These are phyloP conservation scores for Pleurotus ostreatus DNA, from an alignment of 768 basidiomycete species.

Conservation along the genomic window DNA sequence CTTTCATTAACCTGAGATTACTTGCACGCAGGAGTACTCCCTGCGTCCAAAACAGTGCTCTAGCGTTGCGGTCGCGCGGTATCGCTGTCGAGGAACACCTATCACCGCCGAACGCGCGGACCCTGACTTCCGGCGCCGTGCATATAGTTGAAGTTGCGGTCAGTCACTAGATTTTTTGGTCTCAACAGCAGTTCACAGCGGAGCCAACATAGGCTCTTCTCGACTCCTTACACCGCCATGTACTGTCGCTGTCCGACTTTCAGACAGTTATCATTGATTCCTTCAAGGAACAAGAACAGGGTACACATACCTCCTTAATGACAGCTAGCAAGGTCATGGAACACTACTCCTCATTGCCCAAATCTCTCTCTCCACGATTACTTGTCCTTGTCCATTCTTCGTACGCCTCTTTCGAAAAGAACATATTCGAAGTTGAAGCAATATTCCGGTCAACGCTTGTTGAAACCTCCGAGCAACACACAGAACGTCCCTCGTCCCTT, in stretches of 20 bases:
- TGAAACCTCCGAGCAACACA: constrained; percentile 28
- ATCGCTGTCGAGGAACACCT: constrained; percentile 23
- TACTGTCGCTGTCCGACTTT: constrained; percentile 38
- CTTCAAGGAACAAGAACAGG: constrained; percentile 30
- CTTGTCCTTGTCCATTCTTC: constrained; percentile 32
- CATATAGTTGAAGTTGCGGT: constrained; percentile 39
- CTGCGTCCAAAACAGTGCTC: constrained; percentile 16
- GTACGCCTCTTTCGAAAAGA: constrained; percentile 25
- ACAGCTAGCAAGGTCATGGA: constrained; percentile 38
- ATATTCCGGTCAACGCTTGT: constrained; percentile 34
- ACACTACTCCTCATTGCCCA: constrained; percentile 9
- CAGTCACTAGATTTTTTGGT: constrained; percentile 16
- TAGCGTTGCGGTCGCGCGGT: constrained; percentile 15
- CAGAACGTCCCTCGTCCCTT: constrained; percentile 24
- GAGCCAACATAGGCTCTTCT: constrained; percentile 32
- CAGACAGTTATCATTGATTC: constrained; percentile 43
- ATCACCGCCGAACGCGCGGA: constrained; percentile 17
- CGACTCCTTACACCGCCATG: constrained; percentile 30
- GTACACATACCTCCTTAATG: constrained; percentile 35
- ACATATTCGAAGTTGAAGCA: constrained; percentile 34
- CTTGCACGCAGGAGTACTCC: constrained; percentile 18
- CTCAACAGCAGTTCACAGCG: background rate
- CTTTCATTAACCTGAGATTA: background rate
- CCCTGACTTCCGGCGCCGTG: constrained; percentile 25
- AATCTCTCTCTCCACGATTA: constrained; percentile 33